Evolutionary conservation across 108 stramenopile genomes (phyloP), one percentile per base, ranked within the genome.

Genomic region (Nitzschia sp.): DNA sequence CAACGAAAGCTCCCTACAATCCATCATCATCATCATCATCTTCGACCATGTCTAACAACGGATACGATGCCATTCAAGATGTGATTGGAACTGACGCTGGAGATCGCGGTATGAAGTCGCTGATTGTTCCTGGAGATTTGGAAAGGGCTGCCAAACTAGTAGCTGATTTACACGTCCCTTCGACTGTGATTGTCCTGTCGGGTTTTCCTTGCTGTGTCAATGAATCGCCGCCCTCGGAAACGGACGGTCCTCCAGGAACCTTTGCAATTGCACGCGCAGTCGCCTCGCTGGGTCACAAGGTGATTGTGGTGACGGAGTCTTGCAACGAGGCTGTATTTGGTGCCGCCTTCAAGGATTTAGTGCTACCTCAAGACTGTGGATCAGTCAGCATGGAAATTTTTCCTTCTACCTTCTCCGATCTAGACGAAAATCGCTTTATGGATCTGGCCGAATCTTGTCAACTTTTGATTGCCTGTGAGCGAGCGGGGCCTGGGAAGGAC

Each of bases 221-320:
- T 21, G 45, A 81, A 8, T 59, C 35, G 30, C 90, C 90, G 2
- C 94, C 94, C 0, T 89, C 90, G 9, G 94, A 95, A 66, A 95
- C 94, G 25, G 94, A 95, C 59, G 94, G 94, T 55, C 94, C 90
- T 9, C 82, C 83, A 2, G 94, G 90, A 45, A 79, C 94, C 3
- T 70, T 79, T 38, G 78, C 87, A 15, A 76, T 95, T 29, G 84
- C 85, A 1, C 59, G 67, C 0, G 65, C 87, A 17, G 77, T 76
- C 1, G 57, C 89, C 0, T 78, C 65, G 0, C 45, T 91, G 45
- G 89, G 90, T 1, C 78, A 89, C 57, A 23, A 36, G 13, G 85
- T 75, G 38, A 71, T 64, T 15, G 57, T 95, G 9, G 77, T 88
- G 23, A 90, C 87, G 6, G 90, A 95, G 30, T 67, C 86, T 34